Evolutionary conservation across 768 basidiomycete genomes (phyloP).

Genomic region (Boletales sp.): DNA sequence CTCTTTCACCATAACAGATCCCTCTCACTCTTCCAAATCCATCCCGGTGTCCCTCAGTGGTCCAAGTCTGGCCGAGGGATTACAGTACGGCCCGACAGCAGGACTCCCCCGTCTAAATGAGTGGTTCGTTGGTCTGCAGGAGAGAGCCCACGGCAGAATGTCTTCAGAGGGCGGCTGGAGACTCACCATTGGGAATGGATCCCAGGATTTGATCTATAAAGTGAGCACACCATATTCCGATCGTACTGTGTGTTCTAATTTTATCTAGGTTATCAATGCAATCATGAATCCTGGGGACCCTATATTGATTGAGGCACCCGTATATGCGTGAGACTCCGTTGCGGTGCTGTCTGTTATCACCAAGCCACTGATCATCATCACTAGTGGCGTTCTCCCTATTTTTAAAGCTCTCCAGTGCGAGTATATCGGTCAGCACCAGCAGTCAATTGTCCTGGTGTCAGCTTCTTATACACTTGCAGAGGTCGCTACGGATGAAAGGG

Average conservation of each 20-base stretch:
- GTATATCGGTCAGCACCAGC: constrained; percentile 46
- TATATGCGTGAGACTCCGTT: constrained; percentile 55
- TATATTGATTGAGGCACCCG: constrained; percentile 78
- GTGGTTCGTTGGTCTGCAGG: constrained; percentile 75
- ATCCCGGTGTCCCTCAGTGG: constrained; percentile 52
- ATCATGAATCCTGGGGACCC: constrained; percentile 78
- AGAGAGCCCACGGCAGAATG: constrained; percentile 59
- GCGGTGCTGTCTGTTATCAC: constrained; percentile 12
- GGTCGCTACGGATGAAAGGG: constrained; percentile 72
- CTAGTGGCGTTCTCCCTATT: constrained; percentile 65
- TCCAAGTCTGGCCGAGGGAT: constrained; percentile 56
- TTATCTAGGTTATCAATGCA: constrained; percentile 58
- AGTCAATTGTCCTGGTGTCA: not conserved
- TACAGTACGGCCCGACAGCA: constrained; percentile 76
- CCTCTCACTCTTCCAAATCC: constrained; percentile 42
- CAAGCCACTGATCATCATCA: constrained; percentile 6
- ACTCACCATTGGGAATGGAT: constrained; percentile 75
- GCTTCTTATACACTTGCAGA: constrained; percentile 42
- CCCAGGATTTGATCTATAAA: constrained; percentile 89
- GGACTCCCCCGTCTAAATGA: constrained; percentile 62
- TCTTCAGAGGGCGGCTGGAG: constrained; percentile 62
- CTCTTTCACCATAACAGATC: constrained; percentile 58
- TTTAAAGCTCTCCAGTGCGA: constrained; percentile 55
- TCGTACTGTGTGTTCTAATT: constrained; percentile 7
- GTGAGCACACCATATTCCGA: constrained; percentile 32